phyloP scores from a whole-genome alignment of 2,329 filamentous ascomycete species.

The Calonectria henricotiae region DNA sequence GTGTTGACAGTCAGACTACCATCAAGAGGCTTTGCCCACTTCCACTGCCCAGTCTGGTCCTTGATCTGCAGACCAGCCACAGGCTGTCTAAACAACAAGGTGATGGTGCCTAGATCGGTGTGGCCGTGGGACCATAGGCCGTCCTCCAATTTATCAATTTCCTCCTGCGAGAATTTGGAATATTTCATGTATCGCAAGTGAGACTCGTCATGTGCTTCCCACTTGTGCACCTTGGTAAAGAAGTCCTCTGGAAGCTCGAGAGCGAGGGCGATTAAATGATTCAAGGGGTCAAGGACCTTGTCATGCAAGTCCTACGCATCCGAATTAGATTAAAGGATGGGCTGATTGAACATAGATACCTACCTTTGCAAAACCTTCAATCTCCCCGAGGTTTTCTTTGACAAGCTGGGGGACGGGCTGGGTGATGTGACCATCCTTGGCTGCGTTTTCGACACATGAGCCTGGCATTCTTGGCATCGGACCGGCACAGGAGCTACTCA shows the following conservation, averaged over 20 bases:
- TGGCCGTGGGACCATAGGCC: constrained; percentile 67
- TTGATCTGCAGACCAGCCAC: constrained; percentile 72
- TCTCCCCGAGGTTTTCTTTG: constrained; percentile 36
- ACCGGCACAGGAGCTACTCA: constrained; percentile 38
- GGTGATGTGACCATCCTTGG: constrained; percentile 52
- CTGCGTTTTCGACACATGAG: constrained; percentile 34
- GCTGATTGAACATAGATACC: background rate
- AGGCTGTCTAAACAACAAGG: constrained; percentile 73
- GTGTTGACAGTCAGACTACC: constrained; percentile 70
- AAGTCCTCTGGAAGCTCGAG: constrained; percentile 75
- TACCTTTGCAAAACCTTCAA: constrained; percentile 44
- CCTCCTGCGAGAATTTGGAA: constrained; percentile 65
- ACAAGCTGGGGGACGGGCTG: constrained; percentile 32
- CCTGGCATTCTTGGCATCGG: background rate
- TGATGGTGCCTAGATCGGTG: constrained; percentile 72
- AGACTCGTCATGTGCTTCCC: constrained; percentile 72
- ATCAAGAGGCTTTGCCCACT: constrained; percentile 66
- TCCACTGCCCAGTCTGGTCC: constrained; percentile 67
- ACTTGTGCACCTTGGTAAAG: constrained; percentile 69
- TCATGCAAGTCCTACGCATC: constrained; percentile 62
- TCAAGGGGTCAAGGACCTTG: constrained; percentile 71
- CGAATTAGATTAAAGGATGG: background rate
- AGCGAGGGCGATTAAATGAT: constrained; percentile 74
- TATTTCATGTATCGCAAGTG: constrained; percentile 78
- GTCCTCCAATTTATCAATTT: constrained; percentile 63